Base-by-base conservation (phyloP, 257 asterid genomes). In the Handroanthus guayacan region DNA sequence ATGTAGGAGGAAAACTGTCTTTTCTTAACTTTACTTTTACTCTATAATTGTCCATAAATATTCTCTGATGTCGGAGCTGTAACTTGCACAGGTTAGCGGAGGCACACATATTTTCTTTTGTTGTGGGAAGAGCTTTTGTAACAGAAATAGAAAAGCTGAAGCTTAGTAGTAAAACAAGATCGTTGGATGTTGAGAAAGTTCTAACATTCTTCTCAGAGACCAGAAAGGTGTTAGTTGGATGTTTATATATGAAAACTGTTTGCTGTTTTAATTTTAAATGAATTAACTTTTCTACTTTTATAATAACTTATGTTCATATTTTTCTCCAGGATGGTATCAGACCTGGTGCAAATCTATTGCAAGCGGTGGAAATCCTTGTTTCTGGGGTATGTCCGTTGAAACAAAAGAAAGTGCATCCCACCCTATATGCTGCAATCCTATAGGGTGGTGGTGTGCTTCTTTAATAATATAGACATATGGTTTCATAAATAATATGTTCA, bases 61-160 rank as follows among this genome's bases (percentile, higher is more conserved):
- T 57, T 16, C 61, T 25, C 62, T 78, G 70, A 80, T 68, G 12
- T 34, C 78, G 71, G 65, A 44, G 51, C 60, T 72, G 71, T 86
- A 69, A 76, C 64, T 74, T 61, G 84, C 78, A 83, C 96, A 95
- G 99, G 93, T 93, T 95, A 86, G 97, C 93, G 56, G 99, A 95
- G 90, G 91, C 95, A 10, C 99, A 95, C 86, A 90, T 91, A 82
- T 95, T 93, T 87, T 93, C 96, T 72, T 95, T 95, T 86, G 98
- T 93, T 81, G 92, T 93, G 80, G 99, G 98, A 72, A 91, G 99
- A 89, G 98, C 98, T 70, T 89, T 95, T 82, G 99, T 95, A 72
- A 85, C 95, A n/a, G 99, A 95, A 86, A 87, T 93, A 77, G 99
- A 95, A 78, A 95, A 93, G 87, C 81, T 95, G 93, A 95, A 93